Conservation (phyloP, 306 rosid genomes). For the Vachellia pachyceras region DNA sequence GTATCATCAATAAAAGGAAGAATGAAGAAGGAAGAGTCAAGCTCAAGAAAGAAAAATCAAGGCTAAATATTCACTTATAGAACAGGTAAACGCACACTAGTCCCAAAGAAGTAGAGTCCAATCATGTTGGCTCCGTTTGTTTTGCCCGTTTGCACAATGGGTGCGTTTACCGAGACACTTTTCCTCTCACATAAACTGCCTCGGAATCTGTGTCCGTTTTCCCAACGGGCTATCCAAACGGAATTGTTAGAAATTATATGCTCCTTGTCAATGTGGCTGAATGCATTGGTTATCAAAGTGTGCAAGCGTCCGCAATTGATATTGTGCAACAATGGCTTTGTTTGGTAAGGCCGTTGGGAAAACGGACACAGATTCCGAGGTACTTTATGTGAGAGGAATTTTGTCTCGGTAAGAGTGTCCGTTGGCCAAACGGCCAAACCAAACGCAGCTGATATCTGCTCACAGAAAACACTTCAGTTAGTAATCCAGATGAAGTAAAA, state of each 20-base stretch:
- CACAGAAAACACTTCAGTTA: conserved; percentile 46
- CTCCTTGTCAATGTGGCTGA: conserved; percentile 70
- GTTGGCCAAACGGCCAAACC: no score
- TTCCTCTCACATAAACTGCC: no score
- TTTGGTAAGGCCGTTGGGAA: no score
- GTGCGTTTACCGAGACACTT: no score
- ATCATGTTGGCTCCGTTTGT: conserved; percentile 91
- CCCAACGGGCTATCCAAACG: no score
- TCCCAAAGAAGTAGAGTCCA: conserved; percentile 90
- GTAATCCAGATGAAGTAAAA: conserved; percentile 35
- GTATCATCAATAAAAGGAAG: background rate
- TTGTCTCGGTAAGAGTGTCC: no score
- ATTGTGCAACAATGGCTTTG: conserved; percentile 70
- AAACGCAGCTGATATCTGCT: conserved; percentile 88
- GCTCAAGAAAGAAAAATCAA: conserved; percentile 8
- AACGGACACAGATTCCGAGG: no score
- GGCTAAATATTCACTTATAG: conserved; percentile 32
- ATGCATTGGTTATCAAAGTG: conserved; percentile 86
- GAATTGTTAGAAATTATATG: conserved; percentile 76
- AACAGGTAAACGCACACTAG: conserved; percentile 56
- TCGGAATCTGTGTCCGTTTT: no score
- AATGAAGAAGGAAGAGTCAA: background rate
- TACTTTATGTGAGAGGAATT: no score
- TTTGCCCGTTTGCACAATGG: no score
- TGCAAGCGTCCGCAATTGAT: conserved; percentile 74